Base-by-base conservation (phyloP, 2,329 filamentous ascomycete genomes). In the Hortaea sp. region DNA sequence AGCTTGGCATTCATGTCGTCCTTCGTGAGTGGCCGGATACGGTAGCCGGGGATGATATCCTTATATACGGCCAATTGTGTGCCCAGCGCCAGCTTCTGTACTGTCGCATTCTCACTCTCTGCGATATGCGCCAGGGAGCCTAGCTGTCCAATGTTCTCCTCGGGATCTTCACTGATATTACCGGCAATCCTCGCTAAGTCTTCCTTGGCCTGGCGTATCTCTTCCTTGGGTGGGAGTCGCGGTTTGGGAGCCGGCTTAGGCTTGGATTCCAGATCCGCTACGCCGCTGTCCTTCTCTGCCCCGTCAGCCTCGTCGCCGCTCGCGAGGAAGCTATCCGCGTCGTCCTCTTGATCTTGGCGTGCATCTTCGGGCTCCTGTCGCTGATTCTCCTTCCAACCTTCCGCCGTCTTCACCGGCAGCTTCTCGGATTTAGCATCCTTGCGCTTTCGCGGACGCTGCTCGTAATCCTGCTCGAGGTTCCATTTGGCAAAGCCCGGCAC, bases 41-140 rank as follows among this genome's bases (percentile, higher is more conserved):
- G 78, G 65, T 98, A 98, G 20, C 92, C 92, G 0, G 92, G 92
- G 49, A 98, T 97, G 41, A 95, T 78, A 66, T 97, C 92, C 65
- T 90, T 95, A 73, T 90, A 98, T 9, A 97, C 81, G 0, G 89
- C 79, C 63, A 92, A 76, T 66, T 95, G 89, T 20, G 92, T 88
- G 41, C 83, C 85, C 53, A 98, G 71, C 5, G 85, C 82, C 50
- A 98, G 75, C 66, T 94, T 95, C 69, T 86, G 83, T 44, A 98
- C 82, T 1, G 84, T 81, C 10, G 77, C 66, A 51, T 89, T 81
- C 10, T 74, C 73, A 6, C 84, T 83, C 45, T 81, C 74, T 13
- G 83, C 82, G 55, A 94, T 78, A 57, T 84, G 78, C 30, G 82
- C 82, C 57, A 97, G 70, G 4, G 78, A 77, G 64, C 86, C 89